Evolutionary conservation across 139 green algal genomes (phyloP).

Genomic region (Yamagishiella unicocca): DNA sequence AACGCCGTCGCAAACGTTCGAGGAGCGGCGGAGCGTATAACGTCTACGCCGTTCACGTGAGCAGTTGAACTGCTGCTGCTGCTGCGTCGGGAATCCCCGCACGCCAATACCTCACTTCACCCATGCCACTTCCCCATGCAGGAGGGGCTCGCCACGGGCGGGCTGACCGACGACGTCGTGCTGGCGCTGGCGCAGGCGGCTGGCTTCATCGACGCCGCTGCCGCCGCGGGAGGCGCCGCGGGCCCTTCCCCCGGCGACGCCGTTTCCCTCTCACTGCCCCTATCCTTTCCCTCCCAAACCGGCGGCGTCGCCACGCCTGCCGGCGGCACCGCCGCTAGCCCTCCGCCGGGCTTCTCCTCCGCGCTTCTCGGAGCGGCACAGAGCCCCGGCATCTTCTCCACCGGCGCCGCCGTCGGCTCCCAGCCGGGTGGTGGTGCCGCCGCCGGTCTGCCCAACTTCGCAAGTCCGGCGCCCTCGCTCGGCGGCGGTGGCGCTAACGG

Average conservation of each 20-base stretch:
- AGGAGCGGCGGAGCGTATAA: no score
- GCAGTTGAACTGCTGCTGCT: no score
- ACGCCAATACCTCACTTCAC: no score
- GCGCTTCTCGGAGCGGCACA: background rate
- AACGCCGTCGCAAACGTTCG: no score
- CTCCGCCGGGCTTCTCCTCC: conserved; percentile 3
- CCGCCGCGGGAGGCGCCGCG: background rate
- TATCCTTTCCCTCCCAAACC: background rate
- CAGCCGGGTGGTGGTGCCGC: background rate
- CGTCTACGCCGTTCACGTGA: no score
- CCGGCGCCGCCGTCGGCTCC: background rate
- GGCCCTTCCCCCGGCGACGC: no score
- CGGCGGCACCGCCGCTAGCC: background rate
- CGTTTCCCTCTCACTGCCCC: background rate
- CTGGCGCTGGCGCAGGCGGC: conserved; percentile 28
- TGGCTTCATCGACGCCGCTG: conserved; percentile 3
- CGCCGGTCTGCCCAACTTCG: conserved; percentile 3
- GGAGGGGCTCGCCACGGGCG: conserved; percentile 7
- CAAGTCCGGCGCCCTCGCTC: background rate
- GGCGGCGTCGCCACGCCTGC: background rate
- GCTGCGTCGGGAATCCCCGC: no score
- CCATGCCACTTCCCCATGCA: no score
- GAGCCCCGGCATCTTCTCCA: background rate
- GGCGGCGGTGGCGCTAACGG: background rate
- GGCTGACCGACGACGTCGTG: conserved; percentile 4